Conservation (phyloP, 441 rosid genomes). For the Erodium moschatum region DNA sequence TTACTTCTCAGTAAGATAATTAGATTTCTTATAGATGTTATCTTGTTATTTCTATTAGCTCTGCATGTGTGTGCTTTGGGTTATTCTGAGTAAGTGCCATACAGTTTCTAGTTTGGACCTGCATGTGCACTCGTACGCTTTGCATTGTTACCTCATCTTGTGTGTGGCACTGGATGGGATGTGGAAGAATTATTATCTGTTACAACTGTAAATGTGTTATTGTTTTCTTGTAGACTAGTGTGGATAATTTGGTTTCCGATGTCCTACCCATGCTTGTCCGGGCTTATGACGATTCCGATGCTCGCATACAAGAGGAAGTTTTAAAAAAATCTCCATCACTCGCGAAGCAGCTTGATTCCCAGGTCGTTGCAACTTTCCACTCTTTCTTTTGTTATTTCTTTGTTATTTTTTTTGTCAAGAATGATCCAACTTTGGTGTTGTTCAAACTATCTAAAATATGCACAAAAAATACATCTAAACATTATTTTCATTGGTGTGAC, state of each 20-base stretch:
- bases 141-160: neutral
- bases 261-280: conserved; percentile 76
- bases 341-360: conserved; percentile 76
- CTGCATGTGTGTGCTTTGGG: neutral
- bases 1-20: neutral
- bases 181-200: neutral
- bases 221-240: conserved; percentile 45
- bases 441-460: neutral
- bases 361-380: conserved; percentile 41
- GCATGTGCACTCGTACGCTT: neutral
- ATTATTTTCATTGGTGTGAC: neutral
- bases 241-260: conserved; percentile 55
- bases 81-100: no score
- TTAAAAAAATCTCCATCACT: conserved; percentile 62
- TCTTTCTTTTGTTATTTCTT: neutral
- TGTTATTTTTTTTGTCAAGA: neutral
- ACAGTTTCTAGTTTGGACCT: no score
- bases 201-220: neutral
- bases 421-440: neutral
- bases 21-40: neutral
- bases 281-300: conserved; percentile 83
- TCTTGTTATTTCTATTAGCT: neutral
- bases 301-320: conserved; percentile 85
- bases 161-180: neutral
- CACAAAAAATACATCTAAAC: neutral